Evolutionary conservation across 1,284 basidiomycete species (phyloP), one percentile per base, ranked within the genome.

Genomic region (Stygiomarasmius scandens): DNA sequence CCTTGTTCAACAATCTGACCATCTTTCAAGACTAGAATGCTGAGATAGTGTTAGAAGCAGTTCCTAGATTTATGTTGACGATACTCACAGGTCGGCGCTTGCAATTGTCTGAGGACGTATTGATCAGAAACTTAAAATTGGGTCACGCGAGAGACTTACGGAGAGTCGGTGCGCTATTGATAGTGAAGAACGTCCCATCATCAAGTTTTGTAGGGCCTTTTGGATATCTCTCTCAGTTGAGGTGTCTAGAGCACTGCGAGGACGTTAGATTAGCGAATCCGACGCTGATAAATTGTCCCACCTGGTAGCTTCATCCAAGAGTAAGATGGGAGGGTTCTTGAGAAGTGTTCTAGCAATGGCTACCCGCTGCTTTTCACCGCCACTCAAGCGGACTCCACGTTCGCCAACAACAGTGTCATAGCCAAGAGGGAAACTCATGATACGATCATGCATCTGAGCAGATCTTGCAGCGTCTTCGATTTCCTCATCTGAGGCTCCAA

Each of bases 171-270:
- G 89, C 16, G 93, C 90, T 71, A 93, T 89, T 51, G 90, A 90
- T 61, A 96, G 69, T 32, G 86, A 87, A 19, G 89, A 87, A 59
- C 90, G 82, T 52, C 86, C 89, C 65, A 82, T 75, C 57, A 84
- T 85, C 27, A 89, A 81, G 64, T 87, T 87, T 65, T 88, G 87
- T 50, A 93, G 77, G 10, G 90, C 89, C 63, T 87, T 89, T 70
- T 95, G 93, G 60, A 96, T 91, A 65, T 91, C 85, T 59, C 89
- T 88, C 70, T 94, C 92, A 1, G 92, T 93, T 6, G 86, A 86
- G 3, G 91, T 93, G 71, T 94, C 92, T 61, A 94, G 72, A 19
- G 90, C 90, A 63, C 88, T 90, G 46, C 57, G 36, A 63, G 9
- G 41, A 47, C 56, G 29, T 36, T 32, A 57, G 22, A 25, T 20